Evolutionary conservation across 2,329 filamentous ascomycete species (phyloP).

Genomic region (Lasiodiplodia theobromae): DNA sequence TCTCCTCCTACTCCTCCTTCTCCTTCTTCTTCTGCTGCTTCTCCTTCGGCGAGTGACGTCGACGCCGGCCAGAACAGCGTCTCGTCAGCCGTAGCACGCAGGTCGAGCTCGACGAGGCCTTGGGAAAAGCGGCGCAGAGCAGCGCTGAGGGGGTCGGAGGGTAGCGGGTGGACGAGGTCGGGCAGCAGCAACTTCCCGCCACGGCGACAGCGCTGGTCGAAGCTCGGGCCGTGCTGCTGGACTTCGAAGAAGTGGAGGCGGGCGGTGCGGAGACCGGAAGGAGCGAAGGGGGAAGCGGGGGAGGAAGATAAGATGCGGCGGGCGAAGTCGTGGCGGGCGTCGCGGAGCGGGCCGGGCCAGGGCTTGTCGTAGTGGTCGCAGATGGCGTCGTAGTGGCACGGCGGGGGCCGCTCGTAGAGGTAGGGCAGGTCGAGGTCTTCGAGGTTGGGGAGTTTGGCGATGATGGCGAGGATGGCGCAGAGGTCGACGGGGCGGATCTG

Average conservation of each 20-base stretch:
- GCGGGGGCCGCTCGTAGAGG: not conserved
- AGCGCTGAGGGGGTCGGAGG: not conserved
- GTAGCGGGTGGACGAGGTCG: not conserved
- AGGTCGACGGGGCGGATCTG: not conserved
- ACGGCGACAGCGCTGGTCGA: not conserved
- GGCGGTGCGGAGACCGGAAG: too few species aligned
- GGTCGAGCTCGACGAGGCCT: not conserved
- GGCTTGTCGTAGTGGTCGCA: not conserved
- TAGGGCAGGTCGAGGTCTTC: not conserved
- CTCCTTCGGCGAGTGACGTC: not conserved
- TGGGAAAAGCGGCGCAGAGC: not conserved
- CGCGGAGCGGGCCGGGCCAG: not conserved
- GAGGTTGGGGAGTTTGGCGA: not conserved
- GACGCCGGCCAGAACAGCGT: not conserved
- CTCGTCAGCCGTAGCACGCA: not conserved
- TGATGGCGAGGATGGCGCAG: not conserved
- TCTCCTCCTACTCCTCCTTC: not conserved
- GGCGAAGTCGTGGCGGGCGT: slow-evolving; percentile 1
- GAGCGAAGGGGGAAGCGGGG: too few species aligned
- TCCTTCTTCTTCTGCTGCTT: not conserved
- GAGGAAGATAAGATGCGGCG: not conserved
- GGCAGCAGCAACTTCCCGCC: not conserved
- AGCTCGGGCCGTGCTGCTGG: not conserved
- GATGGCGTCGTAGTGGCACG: not conserved
- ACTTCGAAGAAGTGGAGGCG: not conserved